Evolutionary conservation across 2,329 filamentous ascomycete genomes (phyloP).

Genomic region (Phaeosphaeriaceae sp.): DNA sequence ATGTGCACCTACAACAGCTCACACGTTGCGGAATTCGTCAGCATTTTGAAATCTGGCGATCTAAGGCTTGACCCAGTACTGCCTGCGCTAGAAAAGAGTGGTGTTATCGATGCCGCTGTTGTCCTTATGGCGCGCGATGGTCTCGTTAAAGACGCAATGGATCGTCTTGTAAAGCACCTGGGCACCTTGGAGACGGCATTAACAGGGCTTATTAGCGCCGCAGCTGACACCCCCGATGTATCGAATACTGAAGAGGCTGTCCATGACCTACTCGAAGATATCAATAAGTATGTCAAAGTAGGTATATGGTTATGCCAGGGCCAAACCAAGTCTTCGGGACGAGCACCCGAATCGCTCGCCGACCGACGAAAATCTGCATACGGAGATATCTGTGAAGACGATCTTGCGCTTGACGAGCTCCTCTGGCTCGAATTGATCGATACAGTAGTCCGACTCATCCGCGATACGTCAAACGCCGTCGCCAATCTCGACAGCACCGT

Average conservation of each 20-base stretch:
- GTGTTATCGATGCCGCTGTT: constrained; percentile 90
- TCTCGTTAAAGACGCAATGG: constrained; percentile 81
- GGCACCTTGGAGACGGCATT: constrained; percentile 79
- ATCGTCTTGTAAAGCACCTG: constrained; percentile 80
- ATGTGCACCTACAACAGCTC: constrained; percentile 86
- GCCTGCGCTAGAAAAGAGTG: constrained; percentile 85
- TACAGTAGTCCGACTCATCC: constrained; percentile 62
- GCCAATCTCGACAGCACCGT: constrained; percentile 49
- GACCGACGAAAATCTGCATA: constrained; percentile 40
- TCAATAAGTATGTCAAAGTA: constrained; percentile 90
- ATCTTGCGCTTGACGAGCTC: constrained; percentile 65
- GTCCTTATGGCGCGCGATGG: constrained; percentile 90
- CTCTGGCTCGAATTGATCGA: constrained; percentile 72
- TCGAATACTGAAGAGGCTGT: constrained; percentile 68
- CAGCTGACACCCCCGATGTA: constrained; percentile 62
- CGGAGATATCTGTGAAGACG: constrained; percentile 60
- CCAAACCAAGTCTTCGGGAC: constrained; percentile 68
- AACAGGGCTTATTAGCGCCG: constrained; percentile 72
- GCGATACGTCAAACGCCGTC: constrained; percentile 54
- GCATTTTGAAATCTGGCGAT: constrained; percentile 75
- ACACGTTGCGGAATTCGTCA: constrained; percentile 86
- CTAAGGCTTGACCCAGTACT: constrained; percentile 80
- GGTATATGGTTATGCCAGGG: constrained; percentile 95
- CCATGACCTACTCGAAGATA: constrained; percentile 73
- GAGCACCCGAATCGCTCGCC: constrained; percentile 48